Base-by-base conservation (phyloP, 176 grass and related monocot species). In the Thalia dealbata region DNA sequence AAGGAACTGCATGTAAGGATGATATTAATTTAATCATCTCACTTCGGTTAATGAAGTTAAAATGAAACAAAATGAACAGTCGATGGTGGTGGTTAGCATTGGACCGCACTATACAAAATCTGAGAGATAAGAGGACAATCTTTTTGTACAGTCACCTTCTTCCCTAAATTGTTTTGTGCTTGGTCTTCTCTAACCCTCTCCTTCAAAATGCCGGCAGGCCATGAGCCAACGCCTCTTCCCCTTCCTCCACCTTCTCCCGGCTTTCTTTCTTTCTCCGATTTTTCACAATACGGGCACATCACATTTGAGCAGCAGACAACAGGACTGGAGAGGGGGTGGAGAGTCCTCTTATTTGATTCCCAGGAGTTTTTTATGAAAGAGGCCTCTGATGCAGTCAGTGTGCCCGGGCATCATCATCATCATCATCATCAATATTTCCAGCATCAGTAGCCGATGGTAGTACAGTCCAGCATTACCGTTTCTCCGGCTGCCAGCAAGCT, bases 21-120 rank as follows among this genome's bases (percentile, higher is more conserved):
- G 65, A 68, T 68, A 41, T 68, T 43, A 43, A 68, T 22, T 41
- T 68, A 68, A 68, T 68, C 65, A 68, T 68, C 65, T 68, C 35
- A 43, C 30, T 68, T 68, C 5, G 28, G 61, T 64, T 64, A 64
- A 29, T 68, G 32, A 67, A 68, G 21, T 43, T 44, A 45, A 43
- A 68, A 68, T 68, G 21, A 68, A 67, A 67, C 64, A 67, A 44
- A 68, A 23, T 32, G 38, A 68, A 24, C 65, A 68, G 65, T n/a
- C 19, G 35, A 21, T 44, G 21, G 44, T 68, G 19, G 65, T 22
- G 65, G 65, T 68, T 68, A 72, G 70, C 70, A 72, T 72, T 72
- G 51, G 42, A 72, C 70, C 16, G 70, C 70, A 72, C 25, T 52
- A 72, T 72, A 72, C 50, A 72, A 72, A 72, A 52, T 50, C 66